These are phyloP conservation scores for Schwanniomyces etchellsii DNA, from an alignment of 1,139 yeast species.

Conservation along the genomic window DNA sequence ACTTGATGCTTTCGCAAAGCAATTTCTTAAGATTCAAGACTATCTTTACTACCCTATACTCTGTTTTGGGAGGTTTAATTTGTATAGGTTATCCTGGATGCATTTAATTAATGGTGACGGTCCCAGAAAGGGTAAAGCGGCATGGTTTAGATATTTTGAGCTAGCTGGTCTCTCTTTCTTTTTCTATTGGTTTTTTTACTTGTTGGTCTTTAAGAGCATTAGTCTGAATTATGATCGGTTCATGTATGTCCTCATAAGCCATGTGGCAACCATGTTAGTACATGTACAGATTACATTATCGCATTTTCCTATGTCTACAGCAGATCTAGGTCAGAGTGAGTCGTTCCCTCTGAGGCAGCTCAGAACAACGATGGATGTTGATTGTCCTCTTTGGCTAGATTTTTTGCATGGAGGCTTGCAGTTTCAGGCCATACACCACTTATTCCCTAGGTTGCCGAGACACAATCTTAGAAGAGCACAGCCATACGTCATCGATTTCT, in stretches of 20 bases:
- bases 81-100: slow-evolving; percentile 76
- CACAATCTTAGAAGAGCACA: slow-evolving; percentile 79
- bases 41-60: slow-evolving; percentile 73
- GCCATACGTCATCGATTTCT: slow-evolving; percentile 64
- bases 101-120: slow-evolving; percentile 69
- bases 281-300: slow-evolving; percentile 89
- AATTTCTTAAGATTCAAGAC: slow-evolving; percentile 58
- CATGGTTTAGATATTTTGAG: slow-evolving; percentile 81
- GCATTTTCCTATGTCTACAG: slow-evolving; percentile 91
- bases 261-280: slow-evolving; percentile 78
- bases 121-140: slow-evolving; percentile 75
- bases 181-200: slow-evolving; percentile 76
- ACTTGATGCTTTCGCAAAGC: slow-evolving; percentile 63
- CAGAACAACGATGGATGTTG: slow-evolving; percentile 93
- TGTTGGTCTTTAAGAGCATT: slow-evolving; percentile 47
- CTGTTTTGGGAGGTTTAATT: slow-evolving; percentile 79
- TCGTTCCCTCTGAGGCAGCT: slow-evolving; percentile 78
- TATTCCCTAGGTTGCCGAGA: slow-evolving; percentile 85
- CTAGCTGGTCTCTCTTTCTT: slow-evolving; percentile 62
- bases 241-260: slow-evolving; percentile 65
- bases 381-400: slow-evolving; percentile 90
- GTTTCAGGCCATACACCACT: slow-evolving; percentile 86
- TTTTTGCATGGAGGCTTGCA: slow-evolving; percentile 90
- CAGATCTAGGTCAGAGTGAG: slow-evolving; percentile 78
- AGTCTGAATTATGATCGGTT: slow-evolving; percentile 49